Base-by-base conservation (phyloP, 495 filamentous ascomycete genomes). In the Clohesyomyces aquaticus region DNA sequence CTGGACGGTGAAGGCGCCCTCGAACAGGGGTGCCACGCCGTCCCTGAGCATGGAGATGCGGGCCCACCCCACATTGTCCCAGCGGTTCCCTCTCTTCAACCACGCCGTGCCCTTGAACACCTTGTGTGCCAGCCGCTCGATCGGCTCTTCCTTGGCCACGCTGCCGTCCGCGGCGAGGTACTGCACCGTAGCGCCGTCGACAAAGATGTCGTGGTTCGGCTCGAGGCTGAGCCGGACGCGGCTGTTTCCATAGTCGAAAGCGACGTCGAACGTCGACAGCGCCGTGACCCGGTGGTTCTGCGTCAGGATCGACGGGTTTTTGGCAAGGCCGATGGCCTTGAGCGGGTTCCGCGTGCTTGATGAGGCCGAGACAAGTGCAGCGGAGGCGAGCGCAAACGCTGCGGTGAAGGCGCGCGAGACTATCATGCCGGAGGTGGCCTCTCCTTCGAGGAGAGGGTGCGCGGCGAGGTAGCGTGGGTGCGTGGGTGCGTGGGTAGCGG, bases 121-220 rank as follows among this genome's bases (percentile, higher is more conserved):
- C 65, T 86, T 88, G 73, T 96, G 89, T 6, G 86, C 85, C 50
- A 79, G 74, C 48, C 92, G 81, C 22, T 88, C 75, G 51, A 98
- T 82, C 22, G 77, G 77, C 73, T 95, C 90, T 22, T 78, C 77
- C 3, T 76, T 74, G 26, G 70, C 77, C 21, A 92, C 66, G 4
- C 78, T 78, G 27, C 94, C 94, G 72, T 95, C 84, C 18, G 80
- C 72, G 57, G 79, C 83, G 18, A 96, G 72, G 71, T 92, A 88
- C 48, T 85, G 80, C 3, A 98, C 76, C 47, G 77, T 84, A 1
- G 92, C 90, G 71, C 89, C 87, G 1, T 88, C 85, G 23, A 85
- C 81, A 23, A 97, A 79, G 55, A 98, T 89, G 75, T 97, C 91
- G 76, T 96, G 85, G 71, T 97, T 98, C 25, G 94, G 94, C 73